Evolutionary conservation across 2,329 filamentous ascomycete species (phyloP), one percentile per base, ranked within the genome.

Genomic region (Myriangium duriaei): DNA sequence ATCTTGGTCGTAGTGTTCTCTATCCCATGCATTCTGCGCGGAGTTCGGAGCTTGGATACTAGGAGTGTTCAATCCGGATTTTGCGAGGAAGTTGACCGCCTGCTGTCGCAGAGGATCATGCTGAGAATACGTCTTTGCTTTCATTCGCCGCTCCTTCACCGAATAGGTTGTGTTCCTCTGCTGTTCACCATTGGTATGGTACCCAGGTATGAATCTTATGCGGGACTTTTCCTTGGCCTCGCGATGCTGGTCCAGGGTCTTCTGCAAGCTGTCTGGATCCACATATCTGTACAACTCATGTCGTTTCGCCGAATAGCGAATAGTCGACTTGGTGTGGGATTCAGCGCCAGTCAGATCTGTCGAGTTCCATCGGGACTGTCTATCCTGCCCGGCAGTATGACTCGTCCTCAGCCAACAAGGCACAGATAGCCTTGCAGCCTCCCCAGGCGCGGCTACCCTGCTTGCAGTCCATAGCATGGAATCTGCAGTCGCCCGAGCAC

Each of bases 221-320:
- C 34, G 24, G 5, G 28, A 15, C 10, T 15, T 36, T 11, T 30
- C n/a, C 11, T 36, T 36, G n/a, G 34, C 34, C 11, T 36, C 34
- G 10, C 19, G 34, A 14, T 36, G 34, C 21, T 36, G 34, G 5
- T 36, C 19, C 13, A 36, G 12, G n/a, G 34, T 36, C n/a, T 26
- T 28, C 7, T 36, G 19, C 9, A 36, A 14, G 16, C 34, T 36
- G 11, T 11, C 18, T n/a, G 34, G 12, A 12, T 36, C 28, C 9
- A 36, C 24, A 29, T 29, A 36, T 29, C 11, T 19, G 11, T 30
- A 28, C 12, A 36, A 24, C 24, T 15, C 29, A 14, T 36, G 34
- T 26, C 21, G 21, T 26, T 7, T 7, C 7, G 21, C 7, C n/a
- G 7, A n/a, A 7, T 26, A n/a, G 21, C 21, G 21, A 7, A 26